Evolutionary conservation across 2,329 filamentous ascomycete species (phyloP).

Genomic region (Beauveria rudraprayagi): DNA sequence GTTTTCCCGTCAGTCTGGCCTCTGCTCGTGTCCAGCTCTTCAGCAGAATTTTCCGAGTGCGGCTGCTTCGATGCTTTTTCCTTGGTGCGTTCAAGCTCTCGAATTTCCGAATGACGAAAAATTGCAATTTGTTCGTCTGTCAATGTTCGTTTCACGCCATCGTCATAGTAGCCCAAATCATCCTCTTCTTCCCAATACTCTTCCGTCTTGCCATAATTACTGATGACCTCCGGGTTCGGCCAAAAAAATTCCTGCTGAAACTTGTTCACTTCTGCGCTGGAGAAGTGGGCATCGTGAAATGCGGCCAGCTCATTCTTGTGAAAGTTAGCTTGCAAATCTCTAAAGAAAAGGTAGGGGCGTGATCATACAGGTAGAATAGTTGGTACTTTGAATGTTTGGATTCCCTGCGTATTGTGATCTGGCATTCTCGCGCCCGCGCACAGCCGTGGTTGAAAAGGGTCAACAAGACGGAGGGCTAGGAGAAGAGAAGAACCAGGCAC

Average conservation of each 20-base stretch:
- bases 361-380: slow-evolving; percentile 4
- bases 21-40: slow-evolving; percentile 10
- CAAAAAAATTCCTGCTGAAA: slow-evolving; percentile 41
- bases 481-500: background rate
- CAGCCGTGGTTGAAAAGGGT: background rate
- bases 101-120: slow-evolving; percentile 82
- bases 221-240: slow-evolving; percentile 17
- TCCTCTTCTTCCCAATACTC: slow-evolving; percentile 43
- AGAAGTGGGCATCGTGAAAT: slow-evolving; percentile 57
- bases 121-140: slow-evolving; percentile 88
- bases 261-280: slow-evolving; percentile 32
- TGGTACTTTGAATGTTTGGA: background rate
- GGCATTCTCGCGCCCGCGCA: slow-evolving; percentile 1
- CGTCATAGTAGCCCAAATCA: slow-evolving; percentile 72
- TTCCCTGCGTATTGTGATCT: background rate
- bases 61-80: slow-evolving; percentile 22
- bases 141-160: slow-evolving; percentile 80
- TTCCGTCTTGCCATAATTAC: slow-evolving; percentile 22
- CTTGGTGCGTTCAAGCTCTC: slow-evolving; percentile 54
- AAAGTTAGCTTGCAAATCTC: slow-evolving; percentile 15
- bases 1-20: background rate
- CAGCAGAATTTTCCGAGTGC: slow-evolving; percentile 6
- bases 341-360: background rate
- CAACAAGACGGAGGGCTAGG: background rate
- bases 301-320: slow-evolving; percentile 48